A percentile compares a stretch with the other conserved stretches of the same genome.
Evolutionary conservation across 2,329 filamentous ascomycete genomes (phyloP).

Genomic region (Cercospora sesami): DNA sequence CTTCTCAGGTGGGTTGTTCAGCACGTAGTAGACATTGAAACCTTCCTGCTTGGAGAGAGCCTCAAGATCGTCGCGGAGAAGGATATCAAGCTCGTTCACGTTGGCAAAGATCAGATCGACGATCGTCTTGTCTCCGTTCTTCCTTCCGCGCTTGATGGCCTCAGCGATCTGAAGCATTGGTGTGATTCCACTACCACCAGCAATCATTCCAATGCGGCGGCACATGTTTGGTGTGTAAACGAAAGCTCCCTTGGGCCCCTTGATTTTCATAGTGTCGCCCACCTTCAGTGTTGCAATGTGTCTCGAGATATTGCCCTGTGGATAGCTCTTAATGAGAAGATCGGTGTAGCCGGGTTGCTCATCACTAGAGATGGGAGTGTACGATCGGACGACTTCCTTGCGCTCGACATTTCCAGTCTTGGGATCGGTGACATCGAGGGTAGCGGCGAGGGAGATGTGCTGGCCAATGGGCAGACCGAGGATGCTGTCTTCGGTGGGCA

Average conservation of each 20-base stretch:
- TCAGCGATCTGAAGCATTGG: constrained; percentile 97
- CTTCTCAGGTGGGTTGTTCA: constrained; percentile 89
- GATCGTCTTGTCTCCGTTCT: constrained; percentile 70
- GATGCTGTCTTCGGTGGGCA: constrained; percentile 74
- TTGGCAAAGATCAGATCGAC: constrained; percentile 97
- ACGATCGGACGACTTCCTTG: constrained; percentile 86
- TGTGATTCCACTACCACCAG: constrained; percentile 94
- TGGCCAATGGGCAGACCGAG: constrained; percentile 97
- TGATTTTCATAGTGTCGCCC: constrained; percentile 84
- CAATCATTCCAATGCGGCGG: constrained; percentile 95
- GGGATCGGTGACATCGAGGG: constrained; percentile 64
- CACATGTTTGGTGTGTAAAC: constrained; percentile 98
- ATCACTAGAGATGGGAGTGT: constrained; percentile 89
- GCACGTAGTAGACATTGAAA: constrained; percentile 89
- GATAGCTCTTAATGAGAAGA: constrained; percentile 96
- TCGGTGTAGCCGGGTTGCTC: constrained; percentile 90
- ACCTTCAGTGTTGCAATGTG: constrained; percentile 80
- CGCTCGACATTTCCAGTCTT: constrained; percentile 67
- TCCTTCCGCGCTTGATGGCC: constrained; percentile 62
- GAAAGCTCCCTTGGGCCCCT: constrained; percentile 95
- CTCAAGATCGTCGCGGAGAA: constrained; percentile 90
- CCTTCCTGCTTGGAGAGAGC: constrained; percentile 73
- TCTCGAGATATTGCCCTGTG: constrained; percentile 95
- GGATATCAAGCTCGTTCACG: constrained; percentile 86
- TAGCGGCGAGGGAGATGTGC: constrained; percentile 93